Base-by-base conservation (phyloP, 176 grass and related monocot species). In the Oropetium thomaeum region DNA sequence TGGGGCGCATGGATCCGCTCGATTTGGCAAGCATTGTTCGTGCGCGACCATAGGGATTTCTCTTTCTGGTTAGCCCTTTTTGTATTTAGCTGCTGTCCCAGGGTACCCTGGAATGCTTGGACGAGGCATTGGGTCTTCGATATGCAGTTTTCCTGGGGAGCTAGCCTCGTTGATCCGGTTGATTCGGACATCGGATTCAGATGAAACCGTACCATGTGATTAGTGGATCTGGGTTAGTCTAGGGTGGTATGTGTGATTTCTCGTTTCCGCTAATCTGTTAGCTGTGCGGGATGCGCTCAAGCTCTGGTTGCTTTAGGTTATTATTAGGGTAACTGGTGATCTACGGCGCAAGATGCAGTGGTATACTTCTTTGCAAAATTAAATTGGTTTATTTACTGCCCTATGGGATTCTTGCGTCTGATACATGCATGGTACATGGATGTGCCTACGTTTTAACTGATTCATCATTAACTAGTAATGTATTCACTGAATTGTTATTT, bases 1-100 rank as follows among this genome's bases (percentile, higher is more conserved):
- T 4, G 27, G 19, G n/a, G 29, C 55, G 15, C 5, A n/a, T 55
- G 69, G 71, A 81, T 86, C 78, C 64, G 35, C 38, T 3, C 8
- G 63, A 55, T 81, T 76, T 53, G 10, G 69, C 3, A 4, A 27
- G 53, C 53, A 57, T 57, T 28, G n/a, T 13, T 13, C 23, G 25
- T 27, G 53, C 53, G 9, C 14, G 65, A 48, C 8, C 0, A 16
- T 1, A 30, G 15, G 3, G 1, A 10, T 10, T 30, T 60, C 40
- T 52, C 5, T 10, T 12, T 51, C 9, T 38, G 62, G 14, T 22
- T 12, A n/a, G 5, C 7, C 29, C 15, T 53, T 0, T 58, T 55
- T 58, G 0, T 16, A 19, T 17, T 16, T 8, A 37, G 54, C 5
- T 17, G 20, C 30, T 33, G 22, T 41, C 15, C 23, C 28, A 26